Conservation (phyloP, 345 rosid species). For the Cardiospermum halicacabum region DNA sequence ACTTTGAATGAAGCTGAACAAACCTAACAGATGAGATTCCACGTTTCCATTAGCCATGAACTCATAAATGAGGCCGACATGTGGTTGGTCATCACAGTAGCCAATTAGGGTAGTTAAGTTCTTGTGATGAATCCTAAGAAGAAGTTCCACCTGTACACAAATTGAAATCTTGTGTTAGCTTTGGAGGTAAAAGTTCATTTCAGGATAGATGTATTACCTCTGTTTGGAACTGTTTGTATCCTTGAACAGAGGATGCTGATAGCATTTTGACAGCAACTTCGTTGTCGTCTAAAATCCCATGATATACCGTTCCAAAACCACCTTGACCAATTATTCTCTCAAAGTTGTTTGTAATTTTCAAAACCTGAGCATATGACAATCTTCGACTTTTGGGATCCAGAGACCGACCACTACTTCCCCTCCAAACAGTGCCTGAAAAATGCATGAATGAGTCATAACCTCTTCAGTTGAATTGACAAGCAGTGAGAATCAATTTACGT, state of each 20-base stretch:
- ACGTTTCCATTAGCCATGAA: slow-evolving; percentile 13
- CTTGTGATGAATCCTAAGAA: slow-evolving; percentile 56
- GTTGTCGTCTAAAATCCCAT: slow-evolving; percentile 26
- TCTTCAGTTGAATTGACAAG: too few species aligned
- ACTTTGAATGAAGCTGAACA: not conserved
- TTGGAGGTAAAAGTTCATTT: too few species aligned
- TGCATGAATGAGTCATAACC: too few species aligned
- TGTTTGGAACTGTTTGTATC: slow-evolving; percentile 35
- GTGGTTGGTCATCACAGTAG: slow-evolving; percentile 27
- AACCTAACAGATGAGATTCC: slow-evolving; percentile 13
- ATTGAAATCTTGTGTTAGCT: not conserved
- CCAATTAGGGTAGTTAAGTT: slow-evolving; percentile 42
- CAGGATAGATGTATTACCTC: too few species aligned
- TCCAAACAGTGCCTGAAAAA: not conserved
- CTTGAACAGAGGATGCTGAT: slow-evolving; percentile 41
- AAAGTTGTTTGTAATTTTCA: slow-evolving; percentile 41
- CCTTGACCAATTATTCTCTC: slow-evolving; percentile 42
- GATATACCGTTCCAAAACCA: slow-evolving; percentile 55
- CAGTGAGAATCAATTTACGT: not conserved
- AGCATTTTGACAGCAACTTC: slow-evolving; percentile 50
- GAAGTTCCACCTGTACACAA: not conserved
- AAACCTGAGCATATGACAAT: slow-evolving; percentile 30
- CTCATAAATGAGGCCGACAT: slow-evolving; percentile 16
- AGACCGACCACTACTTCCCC: slow-evolving; percentile 10
- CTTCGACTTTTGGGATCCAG: slow-evolving; percentile 22